These are phyloP conservation scores for Pichia occidentalis DNA, from an alignment of 805 yeast genomes.

Conservation along the genomic window DNA sequence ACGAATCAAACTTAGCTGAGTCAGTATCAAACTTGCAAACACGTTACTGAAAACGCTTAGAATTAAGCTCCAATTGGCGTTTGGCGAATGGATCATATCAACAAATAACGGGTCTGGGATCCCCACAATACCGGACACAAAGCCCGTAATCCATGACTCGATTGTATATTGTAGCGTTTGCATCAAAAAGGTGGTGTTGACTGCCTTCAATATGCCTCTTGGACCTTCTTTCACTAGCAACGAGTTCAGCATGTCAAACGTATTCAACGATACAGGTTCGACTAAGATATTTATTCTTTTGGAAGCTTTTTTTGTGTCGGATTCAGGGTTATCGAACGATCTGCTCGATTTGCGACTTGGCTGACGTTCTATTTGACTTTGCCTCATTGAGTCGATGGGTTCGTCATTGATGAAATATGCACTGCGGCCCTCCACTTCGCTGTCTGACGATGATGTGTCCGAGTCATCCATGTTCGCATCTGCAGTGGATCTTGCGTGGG, in stretches of 20 bases:
- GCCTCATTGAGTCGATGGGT: slow-evolving; percentile 14
- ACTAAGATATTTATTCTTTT: slow-evolving; percentile 21
- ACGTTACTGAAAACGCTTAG: slow-evolving; percentile 68
- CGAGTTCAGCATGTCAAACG: slow-evolving; percentile 58
- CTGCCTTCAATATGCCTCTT: slow-evolving; percentile 64
- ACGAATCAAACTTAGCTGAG: slow-evolving; percentile 78
- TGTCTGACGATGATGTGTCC: slow-evolving; percentile 15
- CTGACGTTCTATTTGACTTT: slow-evolving; percentile 27
- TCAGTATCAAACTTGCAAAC: slow-evolving; percentile 60
- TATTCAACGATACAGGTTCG: slow-evolving; percentile 53
- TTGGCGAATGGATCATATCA: slow-evolving; percentile 74
- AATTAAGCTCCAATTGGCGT: slow-evolving; percentile 60
- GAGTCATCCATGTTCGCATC: slow-evolving; percentile 15
- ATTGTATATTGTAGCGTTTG: slow-evolving; percentile 68
- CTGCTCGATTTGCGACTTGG: slow-evolving; percentile 15
- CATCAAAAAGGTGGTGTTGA: slow-evolving; percentile 73
- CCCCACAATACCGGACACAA: slow-evolving; percentile 70
- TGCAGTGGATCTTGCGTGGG: slow-evolving; percentile 23
- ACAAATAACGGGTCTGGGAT: slow-evolving; percentile 87
- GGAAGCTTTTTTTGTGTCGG: background rate
- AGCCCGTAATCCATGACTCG: slow-evolving; percentile 89
- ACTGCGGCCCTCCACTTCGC: slow-evolving; percentile 12
- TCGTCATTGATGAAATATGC: slow-evolving; percentile 21
- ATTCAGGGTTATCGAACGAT: slow-evolving; percentile 2
- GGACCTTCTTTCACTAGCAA: slow-evolving; percentile 66